Base-by-base conservation (phyloP, 2,329 filamentous ascomycete species). In the Calonectria pteridis region DNA sequence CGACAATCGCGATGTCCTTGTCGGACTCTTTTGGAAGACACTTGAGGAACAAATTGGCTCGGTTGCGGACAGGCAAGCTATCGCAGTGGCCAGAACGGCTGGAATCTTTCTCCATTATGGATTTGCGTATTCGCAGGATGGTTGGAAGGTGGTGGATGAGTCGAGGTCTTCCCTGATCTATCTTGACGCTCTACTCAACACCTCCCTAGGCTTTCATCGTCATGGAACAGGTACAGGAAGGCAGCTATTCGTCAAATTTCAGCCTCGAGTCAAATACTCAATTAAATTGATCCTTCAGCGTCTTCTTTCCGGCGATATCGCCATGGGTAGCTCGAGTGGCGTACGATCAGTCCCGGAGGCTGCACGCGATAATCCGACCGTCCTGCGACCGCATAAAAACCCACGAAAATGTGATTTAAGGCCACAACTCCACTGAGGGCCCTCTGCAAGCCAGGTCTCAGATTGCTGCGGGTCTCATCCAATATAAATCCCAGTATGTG, bases 21-120 rank as follows among this genome's bases (percentile, higher is more conserved):
- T 58, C 18, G 49, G 13, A 6, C 46, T 71, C 11, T 71, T 71
- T 35, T 71, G 68, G 68, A 35, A n/a, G 50, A 55, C 68, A 9
- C 66, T 71, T 58, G 31, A 49, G 46, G 2, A 33, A 20, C 26
- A 51, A 35, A 31, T 43, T 40, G 68, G 31, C 20, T 53, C 28
- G 7, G 37, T 18, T 7, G 14, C 37, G 9, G 59, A 66, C 16
- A n/a, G 26, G 23, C 10, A 49, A 29, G 16, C 23, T 7, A 65
- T 71, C 33, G 49, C 35, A 14, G n/a, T 40, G 29, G 50, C 65
- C 9, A 28, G 65, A 6, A 58, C 37, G n/a, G 35, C 35, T 23
- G 65, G 35, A 5, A 53, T 67, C 26, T 67, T 67, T 31, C 29
- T 23, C 13, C 49, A n/a, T 1, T 67, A 53, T n/a, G 64, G 64